These are phyloP conservation scores for Pseudopyricularia cyperi DNA, from an alignment of 2,329 filamentous ascomycete species.

Conservation along the genomic window DNA sequence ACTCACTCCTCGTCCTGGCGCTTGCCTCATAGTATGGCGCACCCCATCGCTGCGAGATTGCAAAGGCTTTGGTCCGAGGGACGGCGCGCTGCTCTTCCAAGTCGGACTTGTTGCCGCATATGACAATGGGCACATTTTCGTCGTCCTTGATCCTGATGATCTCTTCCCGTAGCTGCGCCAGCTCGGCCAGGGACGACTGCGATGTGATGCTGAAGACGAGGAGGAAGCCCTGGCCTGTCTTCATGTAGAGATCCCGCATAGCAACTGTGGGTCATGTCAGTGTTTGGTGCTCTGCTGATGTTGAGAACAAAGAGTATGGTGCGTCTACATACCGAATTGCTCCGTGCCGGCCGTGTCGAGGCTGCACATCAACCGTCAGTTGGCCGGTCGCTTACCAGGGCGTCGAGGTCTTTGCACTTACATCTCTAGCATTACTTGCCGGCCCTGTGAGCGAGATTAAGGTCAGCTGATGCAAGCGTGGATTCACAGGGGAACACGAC, in stretches of 20 bases:
- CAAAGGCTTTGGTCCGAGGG: conserved; percentile 65
- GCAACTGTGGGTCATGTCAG: conserved; percentile 27
- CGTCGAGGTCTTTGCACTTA: conserved; percentile 25
- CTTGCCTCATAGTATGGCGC: conserved; percentile 88
- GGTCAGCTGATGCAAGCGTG: conserved; percentile 15
- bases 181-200: conserved; percentile 67
- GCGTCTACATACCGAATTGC: conserved; percentile 62
- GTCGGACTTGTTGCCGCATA: conserved; percentile 86
- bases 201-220: conserved; percentile 89
- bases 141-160: conserved; percentile 87
- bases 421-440: conserved; percentile 85
- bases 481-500: background rate
- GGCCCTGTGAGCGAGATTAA: conserved; percentile 43
- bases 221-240: conserved; percentile 81
- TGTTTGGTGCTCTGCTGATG: no score
- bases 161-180: conserved; percentile 71
- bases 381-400: conserved; percentile 8
- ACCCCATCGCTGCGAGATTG: conserved; percentile 76
- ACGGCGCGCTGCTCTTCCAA: conserved; percentile 76
- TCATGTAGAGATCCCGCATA: conserved; percentile 81
- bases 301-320: no score
- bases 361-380: conserved; percentile 30
- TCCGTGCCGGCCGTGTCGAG: conserved; percentile 86
- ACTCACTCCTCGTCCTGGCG: conserved; percentile 57
- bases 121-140: conserved; percentile 72